phyloP scores from a whole-genome alignment of 768 basidiomycete species.

The Auriscalpium microsporum region DNA sequence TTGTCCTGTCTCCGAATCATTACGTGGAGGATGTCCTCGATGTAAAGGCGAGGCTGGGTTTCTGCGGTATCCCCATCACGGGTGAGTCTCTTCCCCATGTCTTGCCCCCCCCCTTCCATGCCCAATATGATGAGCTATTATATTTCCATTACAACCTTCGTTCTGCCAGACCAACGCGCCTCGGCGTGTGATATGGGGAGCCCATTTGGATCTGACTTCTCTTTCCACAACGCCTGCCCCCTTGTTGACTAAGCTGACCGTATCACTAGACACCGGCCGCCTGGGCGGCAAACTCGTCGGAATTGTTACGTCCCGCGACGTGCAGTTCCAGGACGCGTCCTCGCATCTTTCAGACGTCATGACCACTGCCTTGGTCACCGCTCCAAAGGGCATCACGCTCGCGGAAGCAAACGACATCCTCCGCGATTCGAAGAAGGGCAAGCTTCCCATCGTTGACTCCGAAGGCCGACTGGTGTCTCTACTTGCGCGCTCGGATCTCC shows the following conservation, averaged over 20 bases:
- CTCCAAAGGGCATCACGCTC: conserved; percentile 81
- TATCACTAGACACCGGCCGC: conserved; percentile 63
- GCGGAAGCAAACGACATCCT: conserved; percentile 89
- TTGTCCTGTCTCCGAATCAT: conserved; percentile 74
- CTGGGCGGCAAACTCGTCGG: conserved; percentile 91
- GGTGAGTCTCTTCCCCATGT: conserved; percentile 46
- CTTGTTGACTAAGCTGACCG: conserved; percentile 17
- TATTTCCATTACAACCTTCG: conserved; percentile 60
- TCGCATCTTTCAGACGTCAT: conserved; percentile 75
- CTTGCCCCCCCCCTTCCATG: background rate
- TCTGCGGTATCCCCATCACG: conserved; percentile 96
- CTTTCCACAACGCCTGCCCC: background rate
- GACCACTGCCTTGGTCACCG: conserved; percentile 85
- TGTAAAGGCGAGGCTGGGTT: conserved; percentile 86
- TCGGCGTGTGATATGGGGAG: conserved; percentile 70
- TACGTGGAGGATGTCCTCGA: conserved; percentile 84
- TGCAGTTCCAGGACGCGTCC: conserved; percentile 76
- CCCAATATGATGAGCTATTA: conserved; percentile 34
- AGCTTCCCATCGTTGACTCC: conserved; percentile 76
- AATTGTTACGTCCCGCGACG: conserved; percentile 92
- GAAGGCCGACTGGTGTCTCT: conserved; percentile 67
- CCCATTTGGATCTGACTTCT: conserved; percentile 18
- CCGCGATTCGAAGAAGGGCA: conserved; percentile 95
- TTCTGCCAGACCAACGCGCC: conserved; percentile 78
- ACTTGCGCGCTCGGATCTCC: conserved; percentile 91